Base-by-base conservation (phyloP, 441 rosid species). In the Bocquillonia castaneifolia region DNA sequence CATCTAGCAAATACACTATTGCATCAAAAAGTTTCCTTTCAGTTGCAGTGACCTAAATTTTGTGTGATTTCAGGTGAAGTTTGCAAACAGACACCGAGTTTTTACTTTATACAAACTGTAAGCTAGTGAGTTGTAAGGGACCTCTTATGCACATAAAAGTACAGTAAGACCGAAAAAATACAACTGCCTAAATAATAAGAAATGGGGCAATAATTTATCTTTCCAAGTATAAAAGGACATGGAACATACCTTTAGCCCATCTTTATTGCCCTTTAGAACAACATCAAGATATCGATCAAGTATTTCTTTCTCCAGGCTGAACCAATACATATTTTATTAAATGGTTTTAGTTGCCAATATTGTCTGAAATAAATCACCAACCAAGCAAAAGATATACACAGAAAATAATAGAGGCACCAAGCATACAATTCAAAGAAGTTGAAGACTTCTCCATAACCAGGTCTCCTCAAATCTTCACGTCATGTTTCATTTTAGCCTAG, bases 241-340 rank as follows among this genome's bases (percentile, higher is more conserved):
- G 4, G 57, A 64, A 8, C 66, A 78, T 77, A 91, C 99, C 96
- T 91, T 93, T 73, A 93, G 79, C 62, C 96, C 99, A 81, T 91
- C 99, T 82, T 79, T 89, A 75, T 91, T 93, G 76, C 97, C 96
- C 86, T 89, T 93, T 37, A 89, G 85, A 76, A 93, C 96, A 26
- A 76, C 86, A 15, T 93, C 92, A 31, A 91, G 93, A 76, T 91
- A 93, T 67, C 92, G 84, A 80, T 91, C 99, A 62, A 75, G 84
- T 75, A 94, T 88, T 83, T 94, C 99, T 74, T 87, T 94, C 85
- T 91, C 99, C 68, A 89, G 85, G 74, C 99, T 89, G 81, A 76
- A 83, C 60, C 75, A 80, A 73, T 13, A 68, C 61, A 47, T 5
- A 25, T 57, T 37, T 13, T 10, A 15, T 57, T 59, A 15, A 51